Base-by-base conservation (phyloP, 1,284 basidiomycete genomes). In the Cryptococcus sp. region DNA sequence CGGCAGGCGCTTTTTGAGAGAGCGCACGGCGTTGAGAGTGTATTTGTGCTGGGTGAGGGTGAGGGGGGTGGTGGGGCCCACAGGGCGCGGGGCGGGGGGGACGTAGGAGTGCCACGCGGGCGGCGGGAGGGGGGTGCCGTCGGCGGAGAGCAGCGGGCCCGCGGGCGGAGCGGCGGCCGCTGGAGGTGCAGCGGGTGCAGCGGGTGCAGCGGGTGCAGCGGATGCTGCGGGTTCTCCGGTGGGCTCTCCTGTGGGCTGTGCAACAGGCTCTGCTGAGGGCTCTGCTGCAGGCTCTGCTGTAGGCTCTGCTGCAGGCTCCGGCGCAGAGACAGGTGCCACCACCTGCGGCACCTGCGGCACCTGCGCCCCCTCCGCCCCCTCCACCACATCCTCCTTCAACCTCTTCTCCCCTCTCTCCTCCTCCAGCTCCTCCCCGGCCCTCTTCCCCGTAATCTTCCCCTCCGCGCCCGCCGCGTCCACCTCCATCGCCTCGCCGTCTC, bases 1-100 rank as follows among this genome's bases (percentile, higher is more conserved):
- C 45, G 64, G 61, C 72, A 90, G 90, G 67, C 87, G 78, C 79
- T 90, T 93, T 81, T 91, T 95, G 68, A 98, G 78, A 28, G 84
- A 83, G 52, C 91, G 87, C 47, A 98, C 77, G 1, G 88, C 87
- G 8, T 86, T 88, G 56, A 85, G 78, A 60, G 87, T 86, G 73
- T 91, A 93, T 51, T 90, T 88, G 75, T 87, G 86, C 74, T 98
- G 95, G 1, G 81, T 80, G 9, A 57, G 52, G 16, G 76, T 76
- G 38, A 78, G 61, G 3, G 74, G 74, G 2, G 72, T 69, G 15
- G 65, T 70, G 2, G 73, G 73, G 8, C 76, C 76, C 1, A 70
- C 60, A 24, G 63, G 57, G 28, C 61, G 64, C 50, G 68, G 67
- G 11, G 70, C 59, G 16, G 71, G 70, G 38, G 71, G 70, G 18